Evolutionary conservation across 2,329 filamentous ascomycete species (phyloP), one percentile per base, ranked within the genome.

Genomic region (Trichothecium roseum): DNA sequence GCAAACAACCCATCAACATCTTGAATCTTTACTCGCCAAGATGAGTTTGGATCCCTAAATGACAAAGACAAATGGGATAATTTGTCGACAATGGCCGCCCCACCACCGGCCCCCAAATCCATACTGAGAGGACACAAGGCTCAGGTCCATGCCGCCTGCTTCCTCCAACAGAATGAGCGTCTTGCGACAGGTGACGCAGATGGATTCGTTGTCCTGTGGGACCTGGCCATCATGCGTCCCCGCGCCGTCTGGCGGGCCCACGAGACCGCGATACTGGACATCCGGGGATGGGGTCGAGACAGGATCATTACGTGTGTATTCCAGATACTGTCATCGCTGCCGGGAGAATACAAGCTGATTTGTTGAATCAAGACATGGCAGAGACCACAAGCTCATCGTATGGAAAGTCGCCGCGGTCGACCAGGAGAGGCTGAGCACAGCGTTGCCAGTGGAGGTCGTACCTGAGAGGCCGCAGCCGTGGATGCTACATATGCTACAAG

Each of bases 161-260:
- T 96, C 52, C 66, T 85, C 45, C 70, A 74, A 36, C 56, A 63
- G 28, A 94, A 95, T 54, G 69, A 74, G 39, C 80, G 84, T 24
- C 75, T 98, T 5, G 64, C 85, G 10, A 91, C 86, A 1, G 89
- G 84, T 26, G 91, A 98, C 59, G 84, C 86, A 8, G 84, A 94
- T 29, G 91, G 91, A 40, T 95, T 82, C 69, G 68, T 94, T 24
- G 72, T 94, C 6, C 62, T 87, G 16, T 98, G 91, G 91, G 81
- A 84, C 52, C 64, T 94, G 28, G 72, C 80, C 18, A 84, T 79
- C 35, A 88, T 93, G 66, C 73, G 91, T 24, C 75, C 89, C 0
- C 68, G 77, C 8, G 84, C 81, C 2, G 84, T 91, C 4, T 98
- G 91, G 91, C 80, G 74, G 49, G 84, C 86, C 1, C 91, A 98